phyloP scores from a whole-genome alignment of 176 grass and related monocot genomes.

The Oryza coarctata region DNA sequence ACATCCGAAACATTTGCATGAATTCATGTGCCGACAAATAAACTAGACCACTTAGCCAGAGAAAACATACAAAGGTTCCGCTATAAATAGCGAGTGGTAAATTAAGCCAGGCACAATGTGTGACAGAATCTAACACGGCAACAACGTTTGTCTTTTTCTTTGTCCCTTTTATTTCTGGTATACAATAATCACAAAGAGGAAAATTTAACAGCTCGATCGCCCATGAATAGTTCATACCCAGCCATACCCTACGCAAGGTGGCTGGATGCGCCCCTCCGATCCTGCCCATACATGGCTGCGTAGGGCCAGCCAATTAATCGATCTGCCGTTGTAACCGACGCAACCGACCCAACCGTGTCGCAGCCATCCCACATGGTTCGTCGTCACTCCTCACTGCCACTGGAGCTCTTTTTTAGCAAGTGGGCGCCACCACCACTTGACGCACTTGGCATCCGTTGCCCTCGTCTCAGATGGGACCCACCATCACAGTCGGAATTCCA shows the following conservation, averaged over 20 bases:
- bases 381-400: conserved; percentile 2
- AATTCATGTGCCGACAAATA: conserved; percentile 29
- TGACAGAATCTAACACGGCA: conserved; percentile 21
- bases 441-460: background rate
- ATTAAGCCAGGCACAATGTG: background rate
- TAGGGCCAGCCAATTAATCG: conserved; percentile 14
- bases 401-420: conserved; percentile 27
- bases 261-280: background rate
- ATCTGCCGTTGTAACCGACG: conserved; percentile 21
- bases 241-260: conserved; percentile 16
- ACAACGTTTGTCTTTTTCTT: background rate
- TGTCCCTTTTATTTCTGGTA: background rate
- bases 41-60: conserved; percentile 2
- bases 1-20: conserved; percentile 37
- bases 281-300: conserved; percentile 16
- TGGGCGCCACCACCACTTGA: conserved; percentile 18
- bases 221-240: background rate
- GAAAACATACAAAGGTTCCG: background rate
- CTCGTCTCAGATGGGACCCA: background rate
- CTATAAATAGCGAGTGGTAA: conserved; percentile 12
- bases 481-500: background rate
- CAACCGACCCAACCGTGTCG: conserved; percentile 34
- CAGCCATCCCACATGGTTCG: conserved; percentile 32
- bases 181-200: background rate
- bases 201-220: background rate